Conservation (phyloP, 2,329 filamentous ascomycete species). For the Aphanoascus verrucosus region DNA sequence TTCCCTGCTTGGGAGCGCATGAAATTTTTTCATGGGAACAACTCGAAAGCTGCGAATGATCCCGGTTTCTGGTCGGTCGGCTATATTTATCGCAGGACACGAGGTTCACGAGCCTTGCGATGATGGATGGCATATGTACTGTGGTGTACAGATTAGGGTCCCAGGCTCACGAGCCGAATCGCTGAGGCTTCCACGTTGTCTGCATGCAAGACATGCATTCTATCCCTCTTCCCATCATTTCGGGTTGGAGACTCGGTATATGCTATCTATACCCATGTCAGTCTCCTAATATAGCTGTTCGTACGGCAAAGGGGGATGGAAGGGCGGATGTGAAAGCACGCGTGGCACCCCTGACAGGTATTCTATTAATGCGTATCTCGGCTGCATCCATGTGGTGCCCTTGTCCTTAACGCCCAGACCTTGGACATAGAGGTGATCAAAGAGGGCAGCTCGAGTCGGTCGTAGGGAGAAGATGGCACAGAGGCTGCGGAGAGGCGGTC, state of each 20-base stretch:
- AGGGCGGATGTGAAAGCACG: no score
- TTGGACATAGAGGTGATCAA: not conserved
- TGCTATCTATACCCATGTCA: not conserved
- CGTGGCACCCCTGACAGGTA: no score
- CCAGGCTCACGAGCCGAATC: not conserved
- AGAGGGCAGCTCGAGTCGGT: not conserved
- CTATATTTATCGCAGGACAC: no score
- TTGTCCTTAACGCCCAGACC: not conserved
- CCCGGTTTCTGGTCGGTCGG: no score
- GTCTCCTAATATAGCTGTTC: not conserved
- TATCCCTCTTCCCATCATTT: not conserved
- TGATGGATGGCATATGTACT: no score
- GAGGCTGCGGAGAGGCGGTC: not conserved
- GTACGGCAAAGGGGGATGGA: no score
- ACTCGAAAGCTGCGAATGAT: not conserved
- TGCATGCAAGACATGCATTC: conserved; percentile 1
- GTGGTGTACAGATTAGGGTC: no score
- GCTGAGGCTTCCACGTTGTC: conserved; percentile 8
- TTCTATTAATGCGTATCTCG: no score
- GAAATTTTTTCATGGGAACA: not conserved
- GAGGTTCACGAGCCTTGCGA: no score
- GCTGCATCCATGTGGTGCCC: no score
- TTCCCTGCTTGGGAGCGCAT: not conserved
- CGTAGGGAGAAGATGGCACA: not conserved
- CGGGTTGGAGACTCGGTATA: not conserved